These are phyloP conservation scores for Leccinum obscurum DNA, from an alignment of 768 basidiomycete genomes.

Conservation along the genomic window DNA sequence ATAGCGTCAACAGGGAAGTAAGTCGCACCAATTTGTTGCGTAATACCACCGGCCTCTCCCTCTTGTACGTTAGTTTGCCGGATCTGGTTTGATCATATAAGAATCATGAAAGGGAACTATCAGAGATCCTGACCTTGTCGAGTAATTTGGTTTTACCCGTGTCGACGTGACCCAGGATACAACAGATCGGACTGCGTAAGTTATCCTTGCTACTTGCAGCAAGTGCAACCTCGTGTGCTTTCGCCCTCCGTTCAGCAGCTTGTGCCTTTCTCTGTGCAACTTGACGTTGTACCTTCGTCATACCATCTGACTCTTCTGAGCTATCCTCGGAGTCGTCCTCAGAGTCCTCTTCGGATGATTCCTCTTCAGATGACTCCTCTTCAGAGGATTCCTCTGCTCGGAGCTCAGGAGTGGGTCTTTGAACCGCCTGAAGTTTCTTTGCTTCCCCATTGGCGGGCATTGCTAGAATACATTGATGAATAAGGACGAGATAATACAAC, in stretches of 20 bases:
- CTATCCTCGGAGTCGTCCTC: conserved; percentile 49
- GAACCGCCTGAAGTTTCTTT: conserved; percentile 24
- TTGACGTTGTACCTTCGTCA: conserved; percentile 66
- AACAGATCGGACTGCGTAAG: conserved; percentile 95
- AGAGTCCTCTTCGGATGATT: conserved; percentile 47
- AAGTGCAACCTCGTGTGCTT: conserved; percentile 81
- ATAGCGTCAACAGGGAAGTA: conserved; percentile 98
- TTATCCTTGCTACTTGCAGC: conserved; percentile 87
- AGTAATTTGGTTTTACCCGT: conserved; percentile 98
- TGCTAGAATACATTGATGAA: conserved; percentile 3
- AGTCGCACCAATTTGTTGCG: conserved; percentile 99
- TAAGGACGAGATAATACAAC: neutral
- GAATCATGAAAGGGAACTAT: neutral
- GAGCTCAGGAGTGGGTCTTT: conserved; percentile 30
- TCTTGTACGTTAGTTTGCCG: conserved; percentile 99
- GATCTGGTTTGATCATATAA: conserved; percentile 54
- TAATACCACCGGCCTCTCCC: conserved; percentile 99
- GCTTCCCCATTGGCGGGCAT: conserved; percentile 9
- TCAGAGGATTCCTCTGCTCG: conserved; percentile 28
- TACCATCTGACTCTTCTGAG: conserved; percentile 50
- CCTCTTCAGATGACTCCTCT: conserved; percentile 42
- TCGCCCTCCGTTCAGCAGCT: conserved; percentile 76
- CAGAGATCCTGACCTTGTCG: conserved; percentile 70
- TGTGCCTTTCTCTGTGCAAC: conserved; percentile 76
- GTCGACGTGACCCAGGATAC: conserved; percentile 99